Evolutionary conservation across 305 asterid genomes (phyloP).

Genomic region (Plantago coronopus): DNA sequence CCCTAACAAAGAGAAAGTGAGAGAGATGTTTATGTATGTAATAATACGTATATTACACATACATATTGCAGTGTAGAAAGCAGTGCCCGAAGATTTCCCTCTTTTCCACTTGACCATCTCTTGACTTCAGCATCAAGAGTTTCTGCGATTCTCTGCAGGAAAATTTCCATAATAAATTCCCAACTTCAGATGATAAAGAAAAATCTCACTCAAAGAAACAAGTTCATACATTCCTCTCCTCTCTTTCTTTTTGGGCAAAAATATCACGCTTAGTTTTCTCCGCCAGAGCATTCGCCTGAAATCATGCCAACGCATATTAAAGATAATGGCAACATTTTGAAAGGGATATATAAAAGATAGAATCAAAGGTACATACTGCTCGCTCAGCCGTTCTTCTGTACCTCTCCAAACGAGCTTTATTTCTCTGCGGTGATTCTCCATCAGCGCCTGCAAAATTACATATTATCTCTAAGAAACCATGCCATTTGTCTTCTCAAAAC

Average conservation of each 20-base stretch:
- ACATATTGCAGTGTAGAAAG: slow-evolving; percentile 96
- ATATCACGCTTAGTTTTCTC: slow-evolving; percentile 95
- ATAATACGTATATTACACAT: slow-evolving; percentile 29
- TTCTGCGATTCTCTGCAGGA: slow-evolving; percentile 82
- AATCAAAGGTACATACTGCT: slow-evolving; percentile 56
- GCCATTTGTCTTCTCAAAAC: background rate
- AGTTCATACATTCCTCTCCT: slow-evolving; percentile 72
- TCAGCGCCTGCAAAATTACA: slow-evolving; percentile 55
- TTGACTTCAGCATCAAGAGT: slow-evolving; percentile 78
- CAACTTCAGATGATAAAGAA: slow-evolving; percentile 21
- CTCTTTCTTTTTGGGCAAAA: slow-evolving; percentile 81
- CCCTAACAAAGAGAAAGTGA: slow-evolving; percentile 15
- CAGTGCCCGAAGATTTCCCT: slow-evolving; percentile 90
- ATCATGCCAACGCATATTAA: slow-evolving; percentile 26
- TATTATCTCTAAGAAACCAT: slow-evolving; percentile 24
- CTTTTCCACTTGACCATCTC: slow-evolving; percentile 95
- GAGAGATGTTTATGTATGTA: slow-evolving; percentile 3
- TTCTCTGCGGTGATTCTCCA: slow-evolving; percentile 81
- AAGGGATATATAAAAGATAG: slow-evolving; percentile 20
- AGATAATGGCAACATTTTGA: slow-evolving; percentile 11
- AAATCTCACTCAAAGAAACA: slow-evolving; percentile 25
- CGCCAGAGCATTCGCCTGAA: slow-evolving; percentile 89
- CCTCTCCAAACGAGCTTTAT: slow-evolving; percentile 92
- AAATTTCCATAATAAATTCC: slow-evolving; percentile 30
- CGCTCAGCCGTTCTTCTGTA: slow-evolving; percentile 88